phyloP scores from a whole-genome alignment of 495 filamentous ascomycete species.

The Xylaria cubensis region DNA sequence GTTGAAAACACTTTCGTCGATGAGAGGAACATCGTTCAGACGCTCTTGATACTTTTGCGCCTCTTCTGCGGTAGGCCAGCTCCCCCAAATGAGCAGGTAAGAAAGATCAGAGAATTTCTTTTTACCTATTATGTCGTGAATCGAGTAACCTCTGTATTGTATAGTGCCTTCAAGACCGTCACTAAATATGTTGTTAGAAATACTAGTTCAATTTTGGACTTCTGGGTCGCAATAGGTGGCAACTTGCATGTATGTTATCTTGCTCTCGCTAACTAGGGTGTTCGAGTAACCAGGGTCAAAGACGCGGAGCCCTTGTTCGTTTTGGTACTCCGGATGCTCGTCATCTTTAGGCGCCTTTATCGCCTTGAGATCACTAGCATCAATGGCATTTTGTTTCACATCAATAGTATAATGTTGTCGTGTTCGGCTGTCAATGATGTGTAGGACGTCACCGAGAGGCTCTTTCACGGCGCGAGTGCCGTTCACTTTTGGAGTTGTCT shows the following conservation, averaged over 20 bases:
- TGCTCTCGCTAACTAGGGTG: constrained; percentile 53
- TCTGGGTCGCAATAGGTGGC: constrained; percentile 22
- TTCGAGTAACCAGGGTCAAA: constrained; percentile 59
- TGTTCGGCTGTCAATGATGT: constrained; percentile 22
- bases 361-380: constrained; percentile 52
- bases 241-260: constrained; percentile 51
- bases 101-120: constrained; percentile 50
- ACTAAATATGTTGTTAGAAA: constrained; percentile 24
- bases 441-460: constrained; percentile 18
- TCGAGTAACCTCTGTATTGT: constrained; percentile 50
- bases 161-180: constrained; percentile 41
- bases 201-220: neutral
- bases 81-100: constrained; percentile 56
- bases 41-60: constrained; percentile 42
- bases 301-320: constrained; percentile 48
- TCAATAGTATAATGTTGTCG: constrained; percentile 17
- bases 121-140: constrained; percentile 50
- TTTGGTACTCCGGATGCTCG: constrained; percentile 17
- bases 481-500: constrained; percentile 14
- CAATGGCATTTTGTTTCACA: constrained; percentile 49
- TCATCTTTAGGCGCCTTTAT: constrained; percentile 42
- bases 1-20: constrained; percentile 43
- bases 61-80: constrained; percentile 48
- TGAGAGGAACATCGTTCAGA: constrained; percentile 46
- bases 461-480: constrained; percentile 3